Base-by-base conservation (phyloP, 2,329 filamentous ascomycete species). In the Colletotrichum sp. region DNA sequence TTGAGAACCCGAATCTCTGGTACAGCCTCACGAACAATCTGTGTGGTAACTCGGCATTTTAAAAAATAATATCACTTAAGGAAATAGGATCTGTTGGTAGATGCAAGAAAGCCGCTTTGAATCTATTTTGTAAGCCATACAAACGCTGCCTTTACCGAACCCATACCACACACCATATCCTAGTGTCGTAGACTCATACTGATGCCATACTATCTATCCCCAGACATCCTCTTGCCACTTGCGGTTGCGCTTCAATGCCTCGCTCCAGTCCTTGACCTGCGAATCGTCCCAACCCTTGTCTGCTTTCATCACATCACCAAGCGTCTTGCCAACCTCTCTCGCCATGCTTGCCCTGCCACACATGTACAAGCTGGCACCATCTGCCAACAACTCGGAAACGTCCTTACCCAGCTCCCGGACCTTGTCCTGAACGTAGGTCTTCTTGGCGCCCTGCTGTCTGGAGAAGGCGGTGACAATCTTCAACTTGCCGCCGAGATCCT, bases 161-260 rank as follows among this genome's bases (percentile, higher is more conserved):
- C 26, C 24, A 30, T 10, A 16, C 15, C 13, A 28, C 2, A 18
- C 8, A 16, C 55, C 5, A 30, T 16, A 6, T 58, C 13, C 8
- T 18, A 26, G 3, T 7, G 16, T 70, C 78, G 81, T 66, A 82
- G 81, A 26, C 75, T 85, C 34, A 13, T 24, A 6, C 21, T 8
- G 3, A 34, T 21, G 12, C 7, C 18, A 34, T 32, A 0, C 24
- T 15, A 36, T 32, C 58, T 70, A 88, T 26, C 86, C 86, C 88
- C 88, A 90, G 58, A 90, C 88, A 83, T 90, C 88, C 78, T 89
- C 88, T 78, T 86, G 85, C 88, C 88, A 90, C 79, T 88, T 89
- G n/a, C 84, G 85, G 32, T 83, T 83, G 78, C 85, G 87, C 84
- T 88, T 89, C 52, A 88, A 80, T 18, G 80, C 83, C 76, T 88